Base-by-base conservation (phyloP, 768 basidiomycete species). In the Suillus plorans region DNA sequence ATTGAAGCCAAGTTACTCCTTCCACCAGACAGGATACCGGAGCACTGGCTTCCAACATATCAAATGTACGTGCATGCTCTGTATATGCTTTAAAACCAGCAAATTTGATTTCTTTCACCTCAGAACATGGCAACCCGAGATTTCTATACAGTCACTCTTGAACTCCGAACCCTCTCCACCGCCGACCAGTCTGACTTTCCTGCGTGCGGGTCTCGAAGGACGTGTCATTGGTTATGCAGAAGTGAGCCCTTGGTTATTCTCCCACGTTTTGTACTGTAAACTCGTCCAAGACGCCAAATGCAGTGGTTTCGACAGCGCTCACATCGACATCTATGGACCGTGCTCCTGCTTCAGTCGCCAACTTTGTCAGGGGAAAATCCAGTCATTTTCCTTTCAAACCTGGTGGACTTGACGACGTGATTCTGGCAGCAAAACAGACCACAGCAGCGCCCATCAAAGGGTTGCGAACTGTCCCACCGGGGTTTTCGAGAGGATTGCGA, bases 321-420 rank as follows among this genome's bases (percentile, higher is more conserved):
- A 93, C 89, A 2, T 97, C 95, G 13, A 94, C 92, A 2, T 92
- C 93, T 36, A 77, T 96, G 64, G 86, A 90, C 66, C 87, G 97
- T 59, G 91, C 92, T 4, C 96, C 95, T 9, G 94, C 88, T 16
- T 85, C 90, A 0, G 83, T 82, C 64, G 83, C 86, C 62, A 89
- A 86, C 63, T 99, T 99, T 76, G 95, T 99, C 22, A 83, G 96
- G 64, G 97, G 97, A 53, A 97, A 97, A 77, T 91, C 95, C 25
- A 91, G 91, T 52, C 87, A 96, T 77, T 86, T 96, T 10, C 97
- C 97, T 1, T 99, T 99, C 77, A 85, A 89, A 79, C 97, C 97
- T 7, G 97, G 97, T 55, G 97, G 97, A 3, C 80, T 99, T 12
- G 94, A 94, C 50, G 89, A 89, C 68, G 79, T 82, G 3, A 70